Conservation (phyloP, 805 yeast species). For the Wickerhamomyces chaumierensis region DNA sequence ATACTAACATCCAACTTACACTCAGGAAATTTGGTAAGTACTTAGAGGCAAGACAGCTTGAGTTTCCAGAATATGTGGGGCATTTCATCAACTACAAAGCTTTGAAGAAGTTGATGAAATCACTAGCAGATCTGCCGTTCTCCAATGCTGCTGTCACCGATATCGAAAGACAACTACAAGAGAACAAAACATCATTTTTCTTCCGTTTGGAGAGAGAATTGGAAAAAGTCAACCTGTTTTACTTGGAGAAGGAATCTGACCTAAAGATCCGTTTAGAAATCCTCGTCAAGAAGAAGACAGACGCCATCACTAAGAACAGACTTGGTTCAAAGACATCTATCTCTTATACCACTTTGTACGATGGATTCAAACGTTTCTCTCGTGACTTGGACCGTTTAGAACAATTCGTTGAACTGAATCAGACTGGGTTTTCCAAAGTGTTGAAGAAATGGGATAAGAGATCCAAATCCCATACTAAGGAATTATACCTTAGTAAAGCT, state of each 20-base stretch:
- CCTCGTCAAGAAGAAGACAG: slow-evolving; percentile 58
- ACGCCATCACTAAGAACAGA: slow-evolving; percentile 30
- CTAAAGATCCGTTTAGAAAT: slow-evolving; percentile 70
- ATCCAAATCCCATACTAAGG: slow-evolving; percentile 89
- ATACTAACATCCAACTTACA: not conserved
- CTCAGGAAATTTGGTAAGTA: slow-evolving; percentile 87
- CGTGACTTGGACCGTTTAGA: slow-evolving; percentile 82
- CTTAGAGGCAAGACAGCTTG: slow-evolving; percentile 86
- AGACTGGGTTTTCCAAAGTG: slow-evolving; percentile 91
- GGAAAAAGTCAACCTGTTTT: slow-evolving; percentile 90
- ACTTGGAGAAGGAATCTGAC: slow-evolving; percentile 83
- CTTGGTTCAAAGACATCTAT: slow-evolving; percentile 53
- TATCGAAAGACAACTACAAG: slow-evolving; percentile 54
- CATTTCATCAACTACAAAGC: slow-evolving; percentile 93
- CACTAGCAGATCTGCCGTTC: slow-evolving; percentile 40
- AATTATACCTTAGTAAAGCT: slow-evolving; percentile 80
- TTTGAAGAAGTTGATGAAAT: slow-evolving; percentile 81
- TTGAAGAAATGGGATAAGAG: slow-evolving; percentile 97
- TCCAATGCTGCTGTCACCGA: slow-evolving; percentile 13
- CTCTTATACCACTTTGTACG: slow-evolving; percentile 71
- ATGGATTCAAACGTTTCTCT: slow-evolving; percentile 80
- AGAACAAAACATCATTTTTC: slow-evolving; percentile 78
- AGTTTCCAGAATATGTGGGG: slow-evolving; percentile 89
- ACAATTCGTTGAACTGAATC: slow-evolving; percentile 89
- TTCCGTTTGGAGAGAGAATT: slow-evolving; percentile 88